A percentile compares a stretch with the other conserved stretches of the same genome.
phyloP scores from a whole-genome alignment of 768 basidiomycete genomes.

The Podaxis pistillaris region DNA sequence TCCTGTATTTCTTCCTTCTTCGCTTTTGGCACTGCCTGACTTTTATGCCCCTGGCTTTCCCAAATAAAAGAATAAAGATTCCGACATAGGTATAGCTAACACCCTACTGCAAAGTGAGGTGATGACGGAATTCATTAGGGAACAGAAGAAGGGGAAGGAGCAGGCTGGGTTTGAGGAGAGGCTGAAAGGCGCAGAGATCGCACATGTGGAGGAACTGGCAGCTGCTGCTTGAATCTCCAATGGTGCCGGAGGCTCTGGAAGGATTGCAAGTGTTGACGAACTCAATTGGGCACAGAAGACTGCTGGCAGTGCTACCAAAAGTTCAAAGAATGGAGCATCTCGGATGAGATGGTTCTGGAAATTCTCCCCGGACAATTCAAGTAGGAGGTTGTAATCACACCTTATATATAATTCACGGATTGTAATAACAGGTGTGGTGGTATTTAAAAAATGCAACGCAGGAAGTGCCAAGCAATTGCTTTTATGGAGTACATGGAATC shows the following conservation, averaged over 20 bases:
- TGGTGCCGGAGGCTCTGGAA: not conserved
- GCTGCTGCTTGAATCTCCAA: not conserved
- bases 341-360: too few species aligned
- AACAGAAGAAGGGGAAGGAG: constrained; percentile 36
- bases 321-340: too few species aligned
- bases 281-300: too few species aligned
- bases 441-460: too few species aligned
- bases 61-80: not conserved
- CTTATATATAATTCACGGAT: too few species aligned
- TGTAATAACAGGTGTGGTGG: too few species aligned
- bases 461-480: too few species aligned
- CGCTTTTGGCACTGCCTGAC: not conserved
- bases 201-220: constrained; percentile 33
- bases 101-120: constrained; percentile 4
- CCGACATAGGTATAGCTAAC: constrained; percentile 9
- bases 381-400: too few species aligned
- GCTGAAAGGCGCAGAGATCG: constrained; percentile 54
- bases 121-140: constrained; percentile 21
- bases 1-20: not conserved
- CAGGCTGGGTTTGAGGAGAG: constrained; percentile 59
- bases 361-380: too few species aligned
- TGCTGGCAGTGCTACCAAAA: too few species aligned
- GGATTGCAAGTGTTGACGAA: not conserved
- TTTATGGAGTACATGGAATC: too few species aligned
- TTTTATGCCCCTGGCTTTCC: not conserved